Evolutionary conservation across 2,329 filamentous ascomycete genomes (phyloP), one percentile per base, ranked within the genome.

Genomic region (Aureobasidium musti): DNA sequence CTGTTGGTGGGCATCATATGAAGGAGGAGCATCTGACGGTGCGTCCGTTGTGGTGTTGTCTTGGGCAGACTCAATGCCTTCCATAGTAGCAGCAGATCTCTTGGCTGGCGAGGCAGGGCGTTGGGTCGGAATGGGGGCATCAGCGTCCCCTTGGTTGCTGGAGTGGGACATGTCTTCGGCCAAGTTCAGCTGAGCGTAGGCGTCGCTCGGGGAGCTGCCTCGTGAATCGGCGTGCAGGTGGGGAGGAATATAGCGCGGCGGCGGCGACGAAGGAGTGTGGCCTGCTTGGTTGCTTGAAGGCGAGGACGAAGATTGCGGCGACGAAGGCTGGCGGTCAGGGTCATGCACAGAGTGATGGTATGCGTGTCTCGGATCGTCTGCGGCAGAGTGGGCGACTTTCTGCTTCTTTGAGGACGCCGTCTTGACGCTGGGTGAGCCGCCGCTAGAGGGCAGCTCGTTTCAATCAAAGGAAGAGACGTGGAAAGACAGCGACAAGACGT

Each of bases 21-120:
- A 73, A 71, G 41, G 70, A 41, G 59, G 66, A 6, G 45, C 59
- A 39, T 52, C 45, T 47, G 21, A 3, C 5, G 39, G 19, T 28
- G 26, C 10, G 14, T 49, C 30, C 26, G 52, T 21, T 11, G 37
- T 56, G 28, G 8, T 10, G n/a, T 26, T 6, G n/a, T 65, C 19
- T 23, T 53, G 47, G 21, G 28, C 28, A 28, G 59, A 23, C 33
- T 76, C 73, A 57, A 73, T 74, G 41, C 74, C 80, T 69, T 84
- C 83, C 82, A 86, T 84, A 68, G 82, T 82, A 39, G 82, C 81
- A 49, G 83, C 83, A 64, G 79, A 80, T 69, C 84, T 79, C 75
- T 86, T 86, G 33, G 83, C 82, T 37, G 84, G 84, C 56, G 82
- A 84, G 19, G 80, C 80, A 35, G 82, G 81, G 66, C 84, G 70